Base-by-base conservation (phyloP, 2,329 filamentous ascomycete species). In the Ophiostoma piceae region DNA sequence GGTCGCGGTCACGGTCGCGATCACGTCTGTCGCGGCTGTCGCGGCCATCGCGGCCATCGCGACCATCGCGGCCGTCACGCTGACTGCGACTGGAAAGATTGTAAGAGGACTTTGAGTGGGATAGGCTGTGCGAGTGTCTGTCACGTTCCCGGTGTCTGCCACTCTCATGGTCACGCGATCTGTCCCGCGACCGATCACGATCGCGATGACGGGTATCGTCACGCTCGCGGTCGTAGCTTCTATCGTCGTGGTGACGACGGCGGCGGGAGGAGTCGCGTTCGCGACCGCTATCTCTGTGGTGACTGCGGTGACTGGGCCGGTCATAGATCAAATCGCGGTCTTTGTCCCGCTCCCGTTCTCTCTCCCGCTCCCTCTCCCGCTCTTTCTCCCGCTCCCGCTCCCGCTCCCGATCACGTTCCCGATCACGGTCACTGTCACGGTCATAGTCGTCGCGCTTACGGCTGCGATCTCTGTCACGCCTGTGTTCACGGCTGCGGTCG, bases 401-500 rank as follows among this genome's bases (percentile, higher is more conserved):
- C 8, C 39, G 39, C 1, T 41, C 39, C 8, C 39, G 39, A 2
- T 41, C 39, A 3, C 39, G 39, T 8, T 41, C 39, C 39, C 39
- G 39, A 41, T 41, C 39, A 41, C 39, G 74, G 16, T 79, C 72
- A 4, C 73, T 74, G 39, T 76, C 72, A 5, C 77, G 74, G 19
- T 79, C 76, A 7, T 51, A 22, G 35, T 68, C 67, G 0, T 68
- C 69, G 22, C 66, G 67, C 22, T 67, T 37, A 9, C 68, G 66
- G 35, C 67, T 41, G 2, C 76, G 74, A 9, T 79, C 76, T 8
- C 66, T 60, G 19, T 64, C 35, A 73, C 79, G 80, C 35, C 82
- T 80, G n/a, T 80, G 78, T 64, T 83, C 62, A 35, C 32, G 60
- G 7, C 82, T 41, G 39, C 32, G 60, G 8, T 82, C 80, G 19